Evolutionary conservation across 179 eudicot species (phyloP).

Genomic region (Silene noctiflora): DNA sequence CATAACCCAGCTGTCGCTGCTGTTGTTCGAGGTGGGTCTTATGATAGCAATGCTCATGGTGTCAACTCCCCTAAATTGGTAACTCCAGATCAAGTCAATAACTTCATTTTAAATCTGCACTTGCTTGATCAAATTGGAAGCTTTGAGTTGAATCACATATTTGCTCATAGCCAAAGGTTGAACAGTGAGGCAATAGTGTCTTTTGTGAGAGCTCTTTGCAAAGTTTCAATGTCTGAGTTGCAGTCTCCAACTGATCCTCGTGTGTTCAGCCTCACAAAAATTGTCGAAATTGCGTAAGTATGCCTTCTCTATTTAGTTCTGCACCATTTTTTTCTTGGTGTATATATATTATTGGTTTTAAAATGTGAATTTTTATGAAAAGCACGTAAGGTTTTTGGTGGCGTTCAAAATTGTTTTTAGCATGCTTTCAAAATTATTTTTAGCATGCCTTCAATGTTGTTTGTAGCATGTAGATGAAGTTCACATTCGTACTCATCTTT

Average conservation of each 20-base stretch:
- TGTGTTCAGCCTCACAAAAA: conserved; percentile 93
- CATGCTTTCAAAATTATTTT: background rate
- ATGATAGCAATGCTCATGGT: conserved; percentile 78
- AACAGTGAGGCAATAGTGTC: conserved; percentile 98
- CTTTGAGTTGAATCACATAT: conserved; percentile 94
- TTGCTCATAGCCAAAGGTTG: conserved; percentile 98
- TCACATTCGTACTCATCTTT: background rate
- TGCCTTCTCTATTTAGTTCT: conserved; percentile 26
- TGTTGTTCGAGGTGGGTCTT: conserved; percentile 96
- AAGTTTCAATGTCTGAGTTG: conserved; percentile 93
- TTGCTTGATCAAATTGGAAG: conserved; percentile 96
- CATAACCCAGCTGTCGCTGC: conserved; percentile 92
- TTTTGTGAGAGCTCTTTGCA: conserved; percentile 93
- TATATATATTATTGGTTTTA: background rate
- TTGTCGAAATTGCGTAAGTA: conserved; percentile 98
- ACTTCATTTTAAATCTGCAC: conserved; percentile 83
- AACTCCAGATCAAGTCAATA: conserved; percentile 80
- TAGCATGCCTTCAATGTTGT: background rate
- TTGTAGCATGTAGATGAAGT: background rate
- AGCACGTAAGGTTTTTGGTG: background rate
- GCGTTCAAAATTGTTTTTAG: background rate
- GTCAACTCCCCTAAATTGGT: conserved; percentile 65
- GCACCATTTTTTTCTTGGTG: background rate
- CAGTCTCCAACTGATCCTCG: conserved; percentile 99
- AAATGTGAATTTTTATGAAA: background rate